Evolutionary conservation across 257 asterid genomes (phyloP), one percentile per base, ranked within the genome.

Genomic region (Avicennia marina): DNA sequence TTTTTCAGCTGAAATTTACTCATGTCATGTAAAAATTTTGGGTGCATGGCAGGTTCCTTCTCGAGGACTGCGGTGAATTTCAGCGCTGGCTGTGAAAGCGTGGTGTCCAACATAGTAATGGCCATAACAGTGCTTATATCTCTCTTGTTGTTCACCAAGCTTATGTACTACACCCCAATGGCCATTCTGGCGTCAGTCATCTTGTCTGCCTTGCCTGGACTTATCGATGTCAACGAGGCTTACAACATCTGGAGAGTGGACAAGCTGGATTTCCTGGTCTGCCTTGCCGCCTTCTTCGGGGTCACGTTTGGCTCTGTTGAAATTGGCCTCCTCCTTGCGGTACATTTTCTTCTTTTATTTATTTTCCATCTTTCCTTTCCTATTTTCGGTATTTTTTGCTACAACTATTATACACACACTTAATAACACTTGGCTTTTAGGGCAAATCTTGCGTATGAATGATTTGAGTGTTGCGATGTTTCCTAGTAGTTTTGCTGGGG

Each of bases 241-340:
- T 58, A 79, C 27, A 66, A 79, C 77, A 77, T 85, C 34, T 85
- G 90, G 87, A 85, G 77, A 69, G 79, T 79, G 0, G 94, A 85
- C 63, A 85, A 85, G 47, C 77, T 85, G 44, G 94, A 85, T 63
- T 85, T 85, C 60, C 63, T 85, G 15, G 94, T 90, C 57, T 85
- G 94, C 58, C 75, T 80, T 80, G 94, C 90, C 17, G 94, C 94
- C 45, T 77, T 85, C 46, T 69, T 85, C 2, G 90, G 94, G n/a
- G 90, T 79, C 21, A 76, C 82, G 50, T 85, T 81, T 1, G 71
- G 2, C 45, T 71, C 82, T 13, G 90, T 85, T 25, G 94, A 85
- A 72, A 81, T 72, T 15, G 90, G 87, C 15, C 83, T 81, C 63
- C 22, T 85, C 60, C 67, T 85, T 2, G 90, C 94, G 44, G 94